Percentiles rank a stretch among this genome's conserved stretches.
Conservation (phyloP, 768 basidiomycete species). For the Rhodotorula babjevae region DNA sequence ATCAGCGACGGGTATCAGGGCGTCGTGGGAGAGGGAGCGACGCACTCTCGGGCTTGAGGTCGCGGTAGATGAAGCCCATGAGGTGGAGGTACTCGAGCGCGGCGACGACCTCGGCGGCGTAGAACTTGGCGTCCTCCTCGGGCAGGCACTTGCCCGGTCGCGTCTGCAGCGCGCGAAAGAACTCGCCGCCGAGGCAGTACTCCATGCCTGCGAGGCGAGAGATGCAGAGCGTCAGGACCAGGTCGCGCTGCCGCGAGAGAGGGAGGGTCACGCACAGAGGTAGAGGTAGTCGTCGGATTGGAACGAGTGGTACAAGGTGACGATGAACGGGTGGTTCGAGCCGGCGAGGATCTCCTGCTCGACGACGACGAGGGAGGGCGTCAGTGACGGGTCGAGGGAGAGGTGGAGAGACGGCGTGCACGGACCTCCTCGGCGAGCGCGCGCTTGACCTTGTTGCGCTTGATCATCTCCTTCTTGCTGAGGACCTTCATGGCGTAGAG, state of each 20-base stretch:
- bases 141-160: slow-evolving; percentile 93
- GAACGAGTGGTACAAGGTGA: slow-evolving; percentile 97
- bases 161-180: slow-evolving; percentile 94
- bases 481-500: slow-evolving; percentile 99
- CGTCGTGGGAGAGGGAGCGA: slow-evolving; percentile 10
- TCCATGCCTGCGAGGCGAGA: slow-evolving; percentile 58
- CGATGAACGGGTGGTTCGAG: slow-evolving; percentile 98
- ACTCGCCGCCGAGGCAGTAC: slow-evolving; percentile 99
- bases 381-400: background rate
- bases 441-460: slow-evolving; percentile 98
- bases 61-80: slow-evolving; percentile 98
- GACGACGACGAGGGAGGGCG: too few relatives aligned
- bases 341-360: slow-evolving; percentile 85
- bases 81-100: slow-evolving; percentile 97
- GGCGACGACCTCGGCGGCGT: slow-evolving; percentile 96
- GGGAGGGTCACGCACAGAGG: slow-evolving; percentile 58
- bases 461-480: slow-evolving; percentile 99
- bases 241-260: background rate
- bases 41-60: slow-evolving; percentile 99
- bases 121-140: slow-evolving; percentile 93
- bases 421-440: slow-evolving; percentile 83
- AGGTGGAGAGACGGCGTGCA: background rate
- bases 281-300: slow-evolving; percentile 97
- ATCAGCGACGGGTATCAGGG: background rate
- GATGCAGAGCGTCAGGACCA: background rate